Percentiles rank a stretch among this genome's conserved stretches.
phyloP scores from a whole-genome alignment of 2,329 filamentous ascomycete genomes.

The Fusarium sp. region DNA sequence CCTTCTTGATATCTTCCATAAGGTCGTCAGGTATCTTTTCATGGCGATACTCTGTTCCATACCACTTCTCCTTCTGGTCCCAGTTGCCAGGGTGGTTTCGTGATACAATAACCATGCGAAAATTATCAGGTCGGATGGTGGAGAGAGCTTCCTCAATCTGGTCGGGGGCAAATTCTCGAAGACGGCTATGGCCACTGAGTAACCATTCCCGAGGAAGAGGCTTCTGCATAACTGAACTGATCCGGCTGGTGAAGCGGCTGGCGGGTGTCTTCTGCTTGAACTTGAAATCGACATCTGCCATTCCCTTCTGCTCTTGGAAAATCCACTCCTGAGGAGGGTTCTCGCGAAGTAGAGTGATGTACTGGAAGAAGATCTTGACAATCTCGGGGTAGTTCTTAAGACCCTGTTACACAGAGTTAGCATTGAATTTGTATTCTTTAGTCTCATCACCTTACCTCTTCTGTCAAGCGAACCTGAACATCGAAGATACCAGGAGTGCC shows the following conservation, averaged over 20 bases:
- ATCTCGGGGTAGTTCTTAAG: conserved; percentile 86
- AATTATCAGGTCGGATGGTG: conserved; percentile 87
- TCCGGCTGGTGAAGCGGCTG: conserved; percentile 87
- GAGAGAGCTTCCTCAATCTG: conserved; percentile 80
- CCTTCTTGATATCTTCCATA: conserved; percentile 76
- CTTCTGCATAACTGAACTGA: conserved; percentile 92
- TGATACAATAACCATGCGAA: conserved; percentile 85
- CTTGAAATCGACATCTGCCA: conserved; percentile 94
- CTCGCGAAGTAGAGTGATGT: conserved; percentile 87
- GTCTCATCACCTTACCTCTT: conserved; percentile 69
- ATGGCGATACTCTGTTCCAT: conserved; percentile 91
- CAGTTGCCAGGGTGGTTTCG: conserved; percentile 86
- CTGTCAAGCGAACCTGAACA: conserved; percentile 82
- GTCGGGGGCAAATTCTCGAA: conserved; percentile 85
- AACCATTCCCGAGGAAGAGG: conserved; percentile 88
- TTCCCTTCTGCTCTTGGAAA: conserved; percentile 88
- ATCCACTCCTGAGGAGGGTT: conserved; percentile 90
- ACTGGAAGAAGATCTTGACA: conserved; percentile 88
- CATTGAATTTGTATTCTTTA: background rate
- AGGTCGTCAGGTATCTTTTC: conserved; percentile 85
- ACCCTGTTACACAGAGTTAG: conserved; percentile 59
- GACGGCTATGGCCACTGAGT: conserved; percentile 80
- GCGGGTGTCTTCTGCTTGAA: conserved; percentile 94
- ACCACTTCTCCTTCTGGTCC: conserved; percentile 95
- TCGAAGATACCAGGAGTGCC: conserved; percentile 83